Evolutionary conservation across 2,329 filamentous ascomycete species (phyloP), one percentile per base, ranked within the genome.

Genomic region (Aureobasidium zeae): DNA sequence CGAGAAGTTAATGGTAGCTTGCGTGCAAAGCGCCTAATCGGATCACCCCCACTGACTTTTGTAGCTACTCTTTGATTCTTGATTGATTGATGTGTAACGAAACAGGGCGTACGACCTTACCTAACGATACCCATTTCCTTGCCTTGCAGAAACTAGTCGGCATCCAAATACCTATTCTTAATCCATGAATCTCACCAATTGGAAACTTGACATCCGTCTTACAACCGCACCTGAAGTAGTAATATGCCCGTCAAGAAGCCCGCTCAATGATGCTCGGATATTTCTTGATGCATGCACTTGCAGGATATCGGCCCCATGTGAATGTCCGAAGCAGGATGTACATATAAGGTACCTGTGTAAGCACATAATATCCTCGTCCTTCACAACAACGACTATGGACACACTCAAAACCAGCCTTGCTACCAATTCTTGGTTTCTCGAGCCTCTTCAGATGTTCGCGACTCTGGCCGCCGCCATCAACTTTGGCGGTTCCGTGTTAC

Each of bases 1-100:
- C 54, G 72, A 84, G 65, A 74, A 67, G 53, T 63, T 89, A 55
- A 71, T 95, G 74, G 64, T 93, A 51, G 86, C 82, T 38, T 53
- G 54, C 52, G 50, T 56, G 19, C 26, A 48, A 32, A 49, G 48
- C 22, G 48, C 47, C 34, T 47, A 41, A 21, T 15, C 12, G 26
- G 9, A 8, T 9, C 25, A 15, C n/a, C 9, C n/a, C 17, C 8
- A 30, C 36, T 39, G 19, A 39, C 19, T 15, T 4, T 39, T 22
- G 25, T 16, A 39, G 36, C 22, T 39, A 26, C 19, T 39, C 12
- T 16, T 30, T 21, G 36, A 39, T 39, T 39, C 26, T 39, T 39
- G 36, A 39, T 39, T 7, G n/a, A n/a, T n/a, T n/a, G n/a, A n/a
- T n/a, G n/a, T n/a, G n/a, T n/a, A n/a, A n/a, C n/a, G n/a, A n/a